Evolutionary conservation across 2,329 filamentous ascomycete species (phyloP), one percentile per base, ranked within the genome.

Genomic region (Nemania sp.): DNA sequence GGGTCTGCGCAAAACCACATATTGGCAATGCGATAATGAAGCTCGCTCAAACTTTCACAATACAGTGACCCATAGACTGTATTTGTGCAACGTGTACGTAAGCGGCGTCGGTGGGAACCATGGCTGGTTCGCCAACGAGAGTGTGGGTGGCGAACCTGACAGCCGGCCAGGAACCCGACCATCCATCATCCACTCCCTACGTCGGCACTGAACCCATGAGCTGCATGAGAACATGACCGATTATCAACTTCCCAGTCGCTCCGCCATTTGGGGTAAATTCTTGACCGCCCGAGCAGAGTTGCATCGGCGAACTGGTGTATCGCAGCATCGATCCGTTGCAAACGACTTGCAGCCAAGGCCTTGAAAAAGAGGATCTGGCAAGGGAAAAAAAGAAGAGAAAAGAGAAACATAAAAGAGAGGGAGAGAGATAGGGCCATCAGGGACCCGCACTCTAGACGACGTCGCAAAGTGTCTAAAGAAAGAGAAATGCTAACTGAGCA

Each of bases 181-280:
- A 39, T 39, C 6, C 30, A 36, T 17, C 28, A 49, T 23, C 24
- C 22, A 45, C 42, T 23, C 30, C 19, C 17, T 9, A 20, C 22
- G 31, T 50, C 40, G 45, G 46, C 36, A 50, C 46, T 26, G 41
- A 14, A 23, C 37, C 22, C 11, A 31, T 40, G 34, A 33, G 31
- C 40, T 44, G 31, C 23, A 15, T 47, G 47, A 43, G 36, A 37
- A 30, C 43, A 34, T 30, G 11, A 11, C 17, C 20, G 14, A 17
- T 19, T 37, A 23, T 49, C 36, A 43, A 11, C 44, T 42, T 36
- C 45, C 26, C 31, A n/a, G 12, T 31, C 56, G 14, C 22, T 50
- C 56, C 53, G 54, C 53, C 49, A 14, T 53, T 59, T 59, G 56
- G 56, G 49, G 56, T 59, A 59, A n/a, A 31, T 17, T 22, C 31